Evolutionary conservation across 306 rosid species (phyloP), one percentile per base, ranked within the genome.

Genomic region (Cucumis cinereus): DNA sequence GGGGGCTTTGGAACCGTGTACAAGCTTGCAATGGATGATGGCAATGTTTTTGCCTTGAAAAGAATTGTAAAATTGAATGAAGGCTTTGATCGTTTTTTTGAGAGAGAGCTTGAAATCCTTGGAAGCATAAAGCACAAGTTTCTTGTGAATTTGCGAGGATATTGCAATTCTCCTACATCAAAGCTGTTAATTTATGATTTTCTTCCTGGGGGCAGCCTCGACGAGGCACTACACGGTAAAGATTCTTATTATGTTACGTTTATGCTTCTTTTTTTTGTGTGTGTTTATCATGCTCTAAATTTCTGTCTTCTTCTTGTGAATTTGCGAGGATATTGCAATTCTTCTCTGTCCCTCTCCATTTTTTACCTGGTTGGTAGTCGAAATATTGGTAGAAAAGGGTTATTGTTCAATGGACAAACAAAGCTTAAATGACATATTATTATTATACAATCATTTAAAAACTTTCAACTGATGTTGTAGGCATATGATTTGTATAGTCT

Each of bases 1-100:
- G 98, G 99, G 77, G 99, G 99, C 76, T 95, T 95, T 76, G 98
- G 97, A 73, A 91, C 88, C 53, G 98, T 95, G 56, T 95, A 92
- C 91, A 95, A 88, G 87, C 98, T 95, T 76, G 92, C 97, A 67
- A 95, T 95, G 99, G 99, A 95, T 82, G 98, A 95, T 60, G 99
- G 98, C 79, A 92, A 86, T 77, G 83, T 87, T 52, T 95, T 95
- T 92, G 99, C 99, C 60, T 85, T 95, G 78, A 95, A 95, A 87
- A 92, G 87, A 88, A 95, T 92, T 45, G 86, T 88, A 81, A 92
- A 90, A 84, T 79, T 92, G 88, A 92, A 95, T 43, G 99, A 95
- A 77, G 93, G 99, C 19, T 92, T 95, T 84, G 97, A 90, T 89
- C 92, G 97, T 14, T 92, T 92, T 87, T 95, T 95, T 52, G 98